Conservation (phyloP, 495 filamentous ascomycete genomes). For the Talaromyces nanjingensis region DNA sequence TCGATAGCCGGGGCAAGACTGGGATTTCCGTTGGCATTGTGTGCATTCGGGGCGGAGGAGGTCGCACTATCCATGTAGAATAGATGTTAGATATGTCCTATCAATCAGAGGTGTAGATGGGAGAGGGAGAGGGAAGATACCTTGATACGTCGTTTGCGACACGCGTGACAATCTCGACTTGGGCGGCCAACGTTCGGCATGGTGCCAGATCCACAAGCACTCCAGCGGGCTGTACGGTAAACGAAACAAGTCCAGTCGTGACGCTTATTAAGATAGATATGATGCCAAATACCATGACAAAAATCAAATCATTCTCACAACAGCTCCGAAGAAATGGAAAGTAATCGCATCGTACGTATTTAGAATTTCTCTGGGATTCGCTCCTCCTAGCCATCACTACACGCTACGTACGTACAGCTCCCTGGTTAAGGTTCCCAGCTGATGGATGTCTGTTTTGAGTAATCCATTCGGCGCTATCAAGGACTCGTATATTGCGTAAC, state of each 20-base stretch:
- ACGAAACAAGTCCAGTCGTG: no score
- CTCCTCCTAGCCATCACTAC: background rate
- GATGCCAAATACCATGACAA: no score
- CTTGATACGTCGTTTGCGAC: background rate
- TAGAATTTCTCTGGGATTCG: background rate
- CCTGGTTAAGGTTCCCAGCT: background rate
- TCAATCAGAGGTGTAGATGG: background rate
- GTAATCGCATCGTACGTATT: no score
- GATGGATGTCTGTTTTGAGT: background rate
- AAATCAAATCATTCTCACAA: background rate
- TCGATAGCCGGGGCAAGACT: background rate
- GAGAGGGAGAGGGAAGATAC: background rate
- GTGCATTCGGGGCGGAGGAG: background rate
- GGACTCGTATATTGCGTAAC: background rate
- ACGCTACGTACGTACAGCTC: background rate
- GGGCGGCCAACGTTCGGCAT: background rate
- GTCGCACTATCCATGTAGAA: background rate
- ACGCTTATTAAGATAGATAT: no score
- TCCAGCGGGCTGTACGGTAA: no score
- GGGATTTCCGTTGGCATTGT: background rate
- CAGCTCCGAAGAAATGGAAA: background rate
- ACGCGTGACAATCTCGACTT: background rate
- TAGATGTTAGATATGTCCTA: background rate
- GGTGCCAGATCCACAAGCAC: background rate
- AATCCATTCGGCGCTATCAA: background rate